These are phyloP conservation scores for Cladophialophora bantiana DNA, from an alignment of 2,329 filamentous ascomycete genomes.

Conservation along the genomic window DNA sequence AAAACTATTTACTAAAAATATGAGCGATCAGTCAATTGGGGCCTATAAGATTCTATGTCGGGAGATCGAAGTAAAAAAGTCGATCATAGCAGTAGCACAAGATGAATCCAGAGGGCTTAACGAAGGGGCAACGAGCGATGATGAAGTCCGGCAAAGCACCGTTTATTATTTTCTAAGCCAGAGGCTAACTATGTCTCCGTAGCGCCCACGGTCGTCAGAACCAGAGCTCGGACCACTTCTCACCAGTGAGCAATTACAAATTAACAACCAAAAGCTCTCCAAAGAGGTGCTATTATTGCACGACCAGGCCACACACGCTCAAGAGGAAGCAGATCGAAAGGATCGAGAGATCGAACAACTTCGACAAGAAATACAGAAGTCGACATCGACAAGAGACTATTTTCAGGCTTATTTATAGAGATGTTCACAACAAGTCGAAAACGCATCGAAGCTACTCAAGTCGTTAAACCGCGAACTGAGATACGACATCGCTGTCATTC, in stretches of 20 bases:
- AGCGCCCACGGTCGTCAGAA: conserved; percentile 1
- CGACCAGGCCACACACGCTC: conserved; percentile 15
- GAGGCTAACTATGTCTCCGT: not conserved
- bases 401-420: conserved; percentile 16
- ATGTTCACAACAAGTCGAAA: conserved; percentile 22
- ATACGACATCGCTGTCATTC: conserved; percentile 14
- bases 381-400: conserved; percentile 18
- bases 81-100: conserved; percentile 8
- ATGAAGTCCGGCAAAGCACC: not conserved
- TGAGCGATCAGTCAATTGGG: conserved; percentile 12
- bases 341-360: conserved; percentile 20
- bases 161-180: not conserved
- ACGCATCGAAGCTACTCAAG: conserved; percentile 9
- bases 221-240: conserved; percentile 2
- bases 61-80: conserved; percentile 19
- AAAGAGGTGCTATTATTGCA: conserved; percentile 19
- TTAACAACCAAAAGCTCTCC: conserved; percentile 18
- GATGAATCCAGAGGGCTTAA: not conserved
- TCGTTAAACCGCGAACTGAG: conserved; percentile 18
- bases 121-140: not conserved
- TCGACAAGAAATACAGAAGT: conserved; percentile 23
- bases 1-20: conserved; percentile 21
- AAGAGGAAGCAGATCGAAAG: conserved; percentile 19
- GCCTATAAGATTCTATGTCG: conserved; percentile 16
- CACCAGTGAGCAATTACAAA: conserved; percentile 14